These are phyloP conservation scores for Xylariomycetidae sp. DNA, from an alignment of 2,329 filamentous ascomycete genomes.

Conservation along the genomic window DNA sequence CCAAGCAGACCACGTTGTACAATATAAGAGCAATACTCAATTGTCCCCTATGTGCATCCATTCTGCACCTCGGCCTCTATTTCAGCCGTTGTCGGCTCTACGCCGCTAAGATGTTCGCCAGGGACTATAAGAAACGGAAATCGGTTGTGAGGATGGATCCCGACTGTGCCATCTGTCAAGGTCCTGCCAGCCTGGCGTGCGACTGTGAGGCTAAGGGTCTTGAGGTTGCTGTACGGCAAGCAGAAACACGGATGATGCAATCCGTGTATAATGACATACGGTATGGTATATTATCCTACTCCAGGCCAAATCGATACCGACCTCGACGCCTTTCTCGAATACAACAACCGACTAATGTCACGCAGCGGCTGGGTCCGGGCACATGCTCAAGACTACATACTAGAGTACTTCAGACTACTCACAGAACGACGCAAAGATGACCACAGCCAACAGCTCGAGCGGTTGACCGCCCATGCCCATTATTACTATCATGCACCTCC, in stretches of 20 bases:
- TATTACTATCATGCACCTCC: conserved; percentile 55
- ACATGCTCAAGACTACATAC: conserved; percentile 64
- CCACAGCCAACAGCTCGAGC: conserved; percentile 52
- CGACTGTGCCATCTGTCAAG: conserved; percentile 63
- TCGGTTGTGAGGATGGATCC: conserved; percentile 60
- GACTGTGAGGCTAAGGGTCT: conserved; percentile 64
- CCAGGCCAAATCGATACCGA: no score
- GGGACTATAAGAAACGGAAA: conserved; percentile 40
- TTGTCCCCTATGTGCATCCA: conserved; percentile 20
- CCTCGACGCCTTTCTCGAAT: no score
- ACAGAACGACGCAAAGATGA: conserved; percentile 56
- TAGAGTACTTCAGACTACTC: conserved; percentile 59
- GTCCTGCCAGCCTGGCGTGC: conserved; percentile 54
- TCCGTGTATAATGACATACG: conserved; percentile 59
- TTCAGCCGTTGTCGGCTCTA: conserved; percentile 24
- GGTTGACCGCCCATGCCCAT: conserved; percentile 49
- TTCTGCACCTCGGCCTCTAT: conserved; percentile 21
- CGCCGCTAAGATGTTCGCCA: conserved; percentile 48
- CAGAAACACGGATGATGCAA: conserved; percentile 60
- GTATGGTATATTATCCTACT: no score
- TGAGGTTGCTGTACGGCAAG: conserved; percentile 58
- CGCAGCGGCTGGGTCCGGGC: conserved; percentile 59
- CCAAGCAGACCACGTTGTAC: conserved; percentile 29
- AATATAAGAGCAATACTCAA: conserved; percentile 22
- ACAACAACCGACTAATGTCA: no score